A percentile compares a stretch with the other conserved stretches of the same genome.
Conservation (phyloP, 208 protist genomes). For the Trypanosoma theileri region DNA sequence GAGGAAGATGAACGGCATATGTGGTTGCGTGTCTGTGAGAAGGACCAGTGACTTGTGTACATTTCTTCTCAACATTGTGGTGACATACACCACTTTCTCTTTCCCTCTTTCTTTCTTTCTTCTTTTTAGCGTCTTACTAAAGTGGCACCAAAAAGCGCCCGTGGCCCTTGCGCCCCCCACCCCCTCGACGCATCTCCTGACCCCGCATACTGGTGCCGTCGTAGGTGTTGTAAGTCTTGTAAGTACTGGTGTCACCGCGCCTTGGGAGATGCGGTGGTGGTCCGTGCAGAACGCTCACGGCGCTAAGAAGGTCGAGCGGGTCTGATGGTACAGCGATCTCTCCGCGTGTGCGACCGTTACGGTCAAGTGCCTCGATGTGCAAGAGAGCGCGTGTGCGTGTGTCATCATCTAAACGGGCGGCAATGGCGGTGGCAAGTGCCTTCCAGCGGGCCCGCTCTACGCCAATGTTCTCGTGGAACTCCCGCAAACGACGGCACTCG, state of each 20-base stretch:
- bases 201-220: too few relatives aligned
- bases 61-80: too few relatives aligned
- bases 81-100: too few relatives aligned
- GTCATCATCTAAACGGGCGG: conserved; percentile 23
- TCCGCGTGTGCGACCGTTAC: neutral
- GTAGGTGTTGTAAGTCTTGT: too few relatives aligned
- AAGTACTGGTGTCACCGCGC: too few relatives aligned
- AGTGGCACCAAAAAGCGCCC: conserved; percentile 19
- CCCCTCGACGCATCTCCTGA: neutral
- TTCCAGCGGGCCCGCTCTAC: conserved; percentile 45
- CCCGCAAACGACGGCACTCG: conserved; percentile 26
- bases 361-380: conserved; percentile 16
- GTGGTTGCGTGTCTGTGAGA: too few relatives aligned
- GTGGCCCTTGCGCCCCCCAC: conserved; percentile 3
- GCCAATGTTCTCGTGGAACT: conserved; percentile 25
- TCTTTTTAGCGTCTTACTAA: neutral
- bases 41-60: neutral
- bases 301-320: neutral
- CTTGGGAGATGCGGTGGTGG: neutral
- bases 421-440: conserved; percentile 39
- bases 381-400: conserved; percentile 12
- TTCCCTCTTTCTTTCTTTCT: neutral
- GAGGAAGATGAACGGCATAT: too few relatives aligned
- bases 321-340: neutral
- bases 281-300: neutral